Base-by-base conservation (phyloP, 805 yeast species). In the Suhomyces tanzawaensis region DNA sequence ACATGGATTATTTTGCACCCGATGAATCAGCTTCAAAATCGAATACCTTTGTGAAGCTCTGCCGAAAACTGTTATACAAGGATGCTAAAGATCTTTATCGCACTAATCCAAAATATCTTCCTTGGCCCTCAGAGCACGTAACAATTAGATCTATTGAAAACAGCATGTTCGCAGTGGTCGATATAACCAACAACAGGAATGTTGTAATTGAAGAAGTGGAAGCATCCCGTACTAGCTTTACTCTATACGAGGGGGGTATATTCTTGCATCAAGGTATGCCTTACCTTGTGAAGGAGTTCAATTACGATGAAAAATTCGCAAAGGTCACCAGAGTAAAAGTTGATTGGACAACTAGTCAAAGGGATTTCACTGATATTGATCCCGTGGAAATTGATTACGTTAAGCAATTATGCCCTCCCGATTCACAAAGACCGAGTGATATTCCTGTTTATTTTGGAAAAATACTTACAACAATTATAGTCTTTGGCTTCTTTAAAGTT, bases 321-420 rank as follows among this genome's bases (percentile, higher is more conserved):
- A 83, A 81, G 42, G 96, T 91, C 4, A 83, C 79, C 50, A 64
- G 96, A 36, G 96, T 89, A 0, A 82, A 83, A 51, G 99, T 93
- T 12, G 96, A 91, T 46, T 93, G 98, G 98, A 74, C 79, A 1
- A 93, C 99, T 0, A 73, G 74, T 32, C 98, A 91, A 55, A 68
- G 99, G 39, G 99, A 93, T 58, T 93, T 74, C 51, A 87, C 96
- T 0, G 95, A 93, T 59, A 85, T 93, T 7, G 98, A 93, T 57
- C 97, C 99, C 0, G 58, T 72, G 16, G 81, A 81, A 49, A 81
- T 83, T 36, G 89, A 84, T 48, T 60, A 68, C 39, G 74, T 84
- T 3, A 66, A 85, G 39, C 76, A 84, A 4, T 56, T 83, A 14
- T 60, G 58, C 14, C 60, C 60, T 0, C 69, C 78, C 29, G 69